Conservation (phyloP, 208 protist genomes). For the Vickermania ingenoplastis region DNA sequence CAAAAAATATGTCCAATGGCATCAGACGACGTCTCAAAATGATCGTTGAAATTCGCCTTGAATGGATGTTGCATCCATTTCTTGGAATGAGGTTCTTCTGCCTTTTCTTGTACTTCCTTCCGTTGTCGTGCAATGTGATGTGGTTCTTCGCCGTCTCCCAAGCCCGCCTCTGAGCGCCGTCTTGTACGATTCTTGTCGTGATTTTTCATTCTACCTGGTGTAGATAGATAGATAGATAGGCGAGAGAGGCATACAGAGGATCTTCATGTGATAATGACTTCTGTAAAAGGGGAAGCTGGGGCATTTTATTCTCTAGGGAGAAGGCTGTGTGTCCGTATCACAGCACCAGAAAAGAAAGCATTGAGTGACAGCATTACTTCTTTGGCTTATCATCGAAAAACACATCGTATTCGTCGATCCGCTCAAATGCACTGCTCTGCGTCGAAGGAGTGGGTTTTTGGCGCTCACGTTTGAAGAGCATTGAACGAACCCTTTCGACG, state of each 20-base stretch:
- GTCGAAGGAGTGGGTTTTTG: constrained; percentile 42
- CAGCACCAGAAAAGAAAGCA: too few species aligned
- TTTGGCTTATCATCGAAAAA: constrained; percentile 55
- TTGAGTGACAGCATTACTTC: too few species aligned
- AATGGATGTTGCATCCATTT: constrained; percentile 20
- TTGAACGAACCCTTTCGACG: constrained; percentile 31
- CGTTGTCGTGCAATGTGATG: neutral
- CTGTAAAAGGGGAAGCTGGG: too few species aligned
- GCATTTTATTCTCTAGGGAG: too few species aligned
- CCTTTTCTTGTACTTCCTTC: neutral
- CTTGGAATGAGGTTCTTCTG: neutral
- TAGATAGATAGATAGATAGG: too few species aligned
- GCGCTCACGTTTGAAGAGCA: constrained; percentile 22
- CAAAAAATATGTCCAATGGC: constrained; percentile 51
- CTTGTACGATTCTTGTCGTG: too few species aligned
- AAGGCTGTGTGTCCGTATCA: too few species aligned
- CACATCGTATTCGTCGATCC: constrained; percentile 66
- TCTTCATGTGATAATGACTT: too few species aligned
- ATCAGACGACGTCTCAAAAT: constrained; percentile 62
- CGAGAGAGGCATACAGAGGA: too few species aligned
- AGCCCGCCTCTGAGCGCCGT: too few species aligned
- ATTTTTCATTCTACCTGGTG: too few species aligned
- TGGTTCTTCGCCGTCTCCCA: neutral
- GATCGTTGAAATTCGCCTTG: constrained; percentile 67
- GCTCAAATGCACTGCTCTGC: too few species aligned